phyloP scores from a whole-genome alignment of 257 asterid genomes.

The Ligustrum vulgare region DNA sequence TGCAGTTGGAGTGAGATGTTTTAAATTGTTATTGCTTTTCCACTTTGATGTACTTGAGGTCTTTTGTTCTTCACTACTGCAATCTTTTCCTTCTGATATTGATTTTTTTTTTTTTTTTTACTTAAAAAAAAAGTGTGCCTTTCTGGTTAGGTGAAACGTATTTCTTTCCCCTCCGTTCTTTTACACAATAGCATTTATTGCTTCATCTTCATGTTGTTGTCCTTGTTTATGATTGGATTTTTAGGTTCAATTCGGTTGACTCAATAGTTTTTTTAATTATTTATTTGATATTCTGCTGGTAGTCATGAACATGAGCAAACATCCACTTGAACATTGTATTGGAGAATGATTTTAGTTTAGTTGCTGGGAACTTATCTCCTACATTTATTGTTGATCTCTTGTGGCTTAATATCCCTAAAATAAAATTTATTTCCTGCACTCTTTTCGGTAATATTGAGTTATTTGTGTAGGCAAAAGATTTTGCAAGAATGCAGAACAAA shows the following conservation, averaged over 20 bases:
- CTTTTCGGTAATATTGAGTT: conserved; percentile 19
- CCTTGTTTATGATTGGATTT: conserved; percentile 8
- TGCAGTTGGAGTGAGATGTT: neutral
- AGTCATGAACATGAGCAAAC: conserved; percentile 12
- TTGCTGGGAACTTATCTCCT: conserved; percentile 10
- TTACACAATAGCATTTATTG: neutral
- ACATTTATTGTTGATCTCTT: neutral
- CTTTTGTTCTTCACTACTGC: neutral
- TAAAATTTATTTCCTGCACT: neutral
- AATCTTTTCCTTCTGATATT: neutral
- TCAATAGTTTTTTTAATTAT: neutral
- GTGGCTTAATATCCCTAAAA: conserved; percentile 5
- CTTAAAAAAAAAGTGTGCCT: neutral
- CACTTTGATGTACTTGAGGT: neutral
- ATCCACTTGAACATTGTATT: conserved; percentile 3
- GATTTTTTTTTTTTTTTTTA: neutral
- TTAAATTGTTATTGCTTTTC: neutral
- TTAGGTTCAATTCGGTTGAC: neutral
- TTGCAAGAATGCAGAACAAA: conserved; percentile 67
- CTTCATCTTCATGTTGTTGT: neutral
- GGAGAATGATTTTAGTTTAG: conserved; percentile 14
- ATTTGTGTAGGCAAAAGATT: conserved; percentile 77
- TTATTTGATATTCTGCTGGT: conserved; percentile 4
- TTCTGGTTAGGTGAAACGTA: neutral
- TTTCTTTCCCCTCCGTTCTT: neutral